phyloP scores from a whole-genome alignment of 1,139 yeast species.

The Debaryomyces subglobosus region DNA sequence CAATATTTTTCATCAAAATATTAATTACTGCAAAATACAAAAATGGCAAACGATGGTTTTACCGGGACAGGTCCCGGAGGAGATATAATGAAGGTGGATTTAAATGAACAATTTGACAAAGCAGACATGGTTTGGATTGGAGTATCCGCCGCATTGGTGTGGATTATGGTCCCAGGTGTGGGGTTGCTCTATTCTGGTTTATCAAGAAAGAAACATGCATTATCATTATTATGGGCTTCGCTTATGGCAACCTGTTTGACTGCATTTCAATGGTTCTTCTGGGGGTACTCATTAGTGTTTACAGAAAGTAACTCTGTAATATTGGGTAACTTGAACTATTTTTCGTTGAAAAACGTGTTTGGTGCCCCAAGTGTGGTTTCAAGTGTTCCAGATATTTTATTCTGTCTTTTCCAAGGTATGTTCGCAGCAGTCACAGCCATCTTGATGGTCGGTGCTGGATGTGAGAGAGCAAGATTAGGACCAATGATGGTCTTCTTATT shows the following conservation, averaged over 20 bases:
- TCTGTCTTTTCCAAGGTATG: conserved; percentile 93
- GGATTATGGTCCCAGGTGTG: conserved; percentile 95
- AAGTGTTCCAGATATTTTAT: conserved; percentile 81
- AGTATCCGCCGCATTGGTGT: conserved; percentile 72
- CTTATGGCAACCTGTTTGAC: conserved; percentile 83
- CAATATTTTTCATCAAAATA: neutral
- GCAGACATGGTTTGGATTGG: conserved; percentile 92
- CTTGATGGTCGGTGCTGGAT: conserved; percentile 95
- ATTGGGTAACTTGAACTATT: conserved; percentile 79
- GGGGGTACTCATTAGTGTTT: conserved; percentile 93
- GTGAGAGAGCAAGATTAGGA: conserved; percentile 94
- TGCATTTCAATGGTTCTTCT: conserved; percentile 93
- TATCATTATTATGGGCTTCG: conserved; percentile 91
- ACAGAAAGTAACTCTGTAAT: conserved; percentile 67
- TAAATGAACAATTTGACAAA: conserved; percentile 70
- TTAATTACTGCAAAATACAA: conserved; percentile 2
- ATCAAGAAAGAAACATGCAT: conserved; percentile 89
- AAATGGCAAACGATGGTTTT: conserved; percentile 7
- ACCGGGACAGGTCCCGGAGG: conserved; percentile 57
- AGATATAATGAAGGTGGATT: conserved; percentile 69
- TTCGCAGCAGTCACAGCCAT: conserved; percentile 91
- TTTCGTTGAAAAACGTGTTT: conserved; percentile 75
- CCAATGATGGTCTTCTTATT: conserved; percentile 96
- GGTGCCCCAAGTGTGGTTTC: conserved; percentile 77
- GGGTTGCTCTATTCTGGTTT: conserved; percentile 90